phyloP scores from a whole-genome alignment of 106 monocot genomes.

The Platanthera zijinensis region DNA sequence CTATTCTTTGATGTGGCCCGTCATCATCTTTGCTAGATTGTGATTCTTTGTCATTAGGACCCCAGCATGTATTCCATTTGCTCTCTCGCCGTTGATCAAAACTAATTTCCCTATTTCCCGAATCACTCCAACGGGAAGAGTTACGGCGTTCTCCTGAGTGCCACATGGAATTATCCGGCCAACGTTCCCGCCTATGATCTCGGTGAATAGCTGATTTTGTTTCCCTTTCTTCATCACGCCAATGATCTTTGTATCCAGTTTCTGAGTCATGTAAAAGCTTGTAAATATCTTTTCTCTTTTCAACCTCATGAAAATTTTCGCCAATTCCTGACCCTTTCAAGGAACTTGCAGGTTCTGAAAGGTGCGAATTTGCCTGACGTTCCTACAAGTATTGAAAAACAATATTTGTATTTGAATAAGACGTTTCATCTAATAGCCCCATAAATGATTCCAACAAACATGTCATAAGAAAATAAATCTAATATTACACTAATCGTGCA shows the following conservation, averaged over 20 bases:
- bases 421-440: not conserved
- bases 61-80: constrained; percentile 96
- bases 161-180: constrained; percentile 40
- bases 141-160: constrained; percentile 32
- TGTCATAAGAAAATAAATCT: not conserved
- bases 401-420: not conserved
- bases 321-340: constrained; percentile 22
- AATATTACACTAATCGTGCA: not conserved
- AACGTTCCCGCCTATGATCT: constrained; percentile 42
- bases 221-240: constrained; percentile 98
- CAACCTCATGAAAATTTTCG: constrained; percentile 37
- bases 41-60: constrained; percentile 71
- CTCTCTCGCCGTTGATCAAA: constrained; percentile 73
- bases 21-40: constrained; percentile 33
- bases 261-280: constrained; percentile 52
- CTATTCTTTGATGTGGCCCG: constrained; percentile 18
- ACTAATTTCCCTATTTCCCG: constrained; percentile 34
- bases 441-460: not conserved
- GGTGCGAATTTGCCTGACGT: constrained; percentile 13
- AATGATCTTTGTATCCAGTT: constrained; percentile 50
- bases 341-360: constrained; percentile 29
- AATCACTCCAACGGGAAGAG: constrained; percentile 53
- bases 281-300: constrained; percentile 56
- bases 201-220: constrained; percentile 39
- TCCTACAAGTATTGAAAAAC: constrained; percentile 35